Evolutionary conservation across 768 basidiomycete genomes (phyloP), one percentile per base, ranked within the genome.

Genomic region (Lentinus brumalis): DNA sequence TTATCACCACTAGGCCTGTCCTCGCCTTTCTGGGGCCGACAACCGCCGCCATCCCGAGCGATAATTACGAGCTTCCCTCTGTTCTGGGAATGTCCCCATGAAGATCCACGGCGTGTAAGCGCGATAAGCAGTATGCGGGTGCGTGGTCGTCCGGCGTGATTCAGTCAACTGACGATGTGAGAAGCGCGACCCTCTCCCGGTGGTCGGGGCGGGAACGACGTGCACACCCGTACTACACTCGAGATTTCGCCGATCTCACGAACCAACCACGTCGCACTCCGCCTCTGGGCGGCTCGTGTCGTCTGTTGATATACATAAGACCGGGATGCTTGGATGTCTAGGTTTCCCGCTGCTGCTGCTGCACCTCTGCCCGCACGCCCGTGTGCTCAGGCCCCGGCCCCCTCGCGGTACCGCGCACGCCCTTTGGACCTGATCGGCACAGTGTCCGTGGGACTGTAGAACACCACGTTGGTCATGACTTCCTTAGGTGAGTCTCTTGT

Each of bases 191-290:
- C 41, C 57, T 60, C 59, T 57, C 41, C 58, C 66, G 66, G 64
- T 50, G 47, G 52, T 62, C 64, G 65, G 60, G 61, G 61, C 56
- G 61, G 56, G 56, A 9, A 46, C 61, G 56, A 53, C 61, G 38
- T 57, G 50, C 61, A 53, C 56, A 16, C 51, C 62, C 67, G 61
- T 44, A 57, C 65, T 59, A 62, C 59, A 63, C 57, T 66, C 69
- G 69, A 70, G 69, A 68, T 69, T 71, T 67, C 59, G 59, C 67
- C 67, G 66, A 55, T 67, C 66, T 57, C 64, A 66, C 66, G 57
- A 63, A 60, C 58, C 58, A 63, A 60, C 58, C 58, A 61, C 44
- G 39, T 44, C 47, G 57, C 38, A 26, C 47, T 41, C 52, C 42
- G 18, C 31, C 53, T 31, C 29, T 46, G 59, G 53, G 47, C 59